Evolutionary conservation across 306 rosid genomes (phyloP).

Genomic region (Cucurbita pepo): DNA sequence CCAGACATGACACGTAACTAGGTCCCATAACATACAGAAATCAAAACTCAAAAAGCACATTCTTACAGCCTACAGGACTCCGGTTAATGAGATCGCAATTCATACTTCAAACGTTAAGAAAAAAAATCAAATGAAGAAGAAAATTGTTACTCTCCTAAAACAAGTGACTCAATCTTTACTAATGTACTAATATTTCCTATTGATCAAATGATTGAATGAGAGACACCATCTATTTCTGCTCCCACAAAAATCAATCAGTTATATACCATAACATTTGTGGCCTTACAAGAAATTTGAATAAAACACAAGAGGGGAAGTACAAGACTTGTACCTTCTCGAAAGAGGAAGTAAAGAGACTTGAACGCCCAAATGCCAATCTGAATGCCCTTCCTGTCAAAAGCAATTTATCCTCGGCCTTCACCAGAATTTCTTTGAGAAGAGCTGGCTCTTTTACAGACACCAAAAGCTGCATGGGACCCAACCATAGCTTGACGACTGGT

Average conservation of each 20-base stretch:
- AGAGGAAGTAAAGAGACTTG: conserved; percentile 64
- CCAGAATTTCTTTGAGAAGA: conserved; percentile 50
- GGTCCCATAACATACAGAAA: background rate
- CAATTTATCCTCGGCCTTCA: conserved; percentile 58
- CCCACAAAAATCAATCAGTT: background rate
- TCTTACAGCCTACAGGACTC: background rate
- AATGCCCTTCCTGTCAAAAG: conserved; percentile 54
- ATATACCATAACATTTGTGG: background rate
- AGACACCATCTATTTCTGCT: background rate
- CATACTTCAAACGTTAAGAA: background rate
- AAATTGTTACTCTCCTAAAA: no score
- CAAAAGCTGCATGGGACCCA: conserved; percentile 67
- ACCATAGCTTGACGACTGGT: conserved; percentile 61
- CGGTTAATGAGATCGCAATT: background rate
- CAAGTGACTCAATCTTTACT: background rate
- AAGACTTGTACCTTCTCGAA: conserved; percentile 35
- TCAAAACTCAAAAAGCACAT: background rate
- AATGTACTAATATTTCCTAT: background rate
- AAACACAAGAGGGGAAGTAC: background rate
- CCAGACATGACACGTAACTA: background rate
- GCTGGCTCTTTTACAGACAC: conserved; percentile 62
- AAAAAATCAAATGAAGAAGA: background rate
- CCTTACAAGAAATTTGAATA: background rate
- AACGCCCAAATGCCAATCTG: conserved; percentile 54
- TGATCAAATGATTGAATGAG: background rate